Percentiles rank a stretch among this genome's conserved stretches.
Evolutionary conservation across 768 basidiomycete species (phyloP).

Genomic region (Polyporus arcularius): DNA sequence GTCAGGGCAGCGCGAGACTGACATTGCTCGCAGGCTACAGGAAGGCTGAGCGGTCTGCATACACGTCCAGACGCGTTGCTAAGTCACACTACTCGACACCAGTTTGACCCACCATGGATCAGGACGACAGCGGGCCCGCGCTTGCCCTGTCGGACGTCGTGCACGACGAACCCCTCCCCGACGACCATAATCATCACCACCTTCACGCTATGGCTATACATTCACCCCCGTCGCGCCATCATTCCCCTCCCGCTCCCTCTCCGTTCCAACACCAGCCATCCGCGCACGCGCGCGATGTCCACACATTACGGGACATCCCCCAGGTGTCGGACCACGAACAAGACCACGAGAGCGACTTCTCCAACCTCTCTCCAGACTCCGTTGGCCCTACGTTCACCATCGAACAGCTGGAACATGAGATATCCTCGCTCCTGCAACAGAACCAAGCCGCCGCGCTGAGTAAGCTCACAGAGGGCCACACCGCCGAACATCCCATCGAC

Average conservation of each 20-base stretch:
- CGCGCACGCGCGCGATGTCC: conserved; percentile 30
- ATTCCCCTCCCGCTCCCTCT: conserved; percentile 22
- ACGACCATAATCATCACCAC: conserved; percentile 44
- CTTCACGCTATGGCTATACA: conserved; percentile 12
- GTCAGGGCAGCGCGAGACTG: conserved; percentile 3
- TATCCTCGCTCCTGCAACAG: conserved; percentile 72
- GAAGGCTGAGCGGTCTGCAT: conserved; percentile 1
- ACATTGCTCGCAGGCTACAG: background rate
- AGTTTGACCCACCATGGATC: conserved; percentile 34
- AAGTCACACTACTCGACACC: background rate
- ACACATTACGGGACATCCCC: conserved; percentile 36
- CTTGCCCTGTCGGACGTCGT: conserved; percentile 84
- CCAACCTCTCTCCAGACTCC: conserved; percentile 24
- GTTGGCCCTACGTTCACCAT: conserved; percentile 44
- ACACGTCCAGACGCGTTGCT: conserved; percentile 7
- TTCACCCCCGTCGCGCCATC: conserved; percentile 14
- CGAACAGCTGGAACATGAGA: conserved; percentile 77
- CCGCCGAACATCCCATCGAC: conserved; percentile 59
- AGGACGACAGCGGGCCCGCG: conserved; percentile 58
- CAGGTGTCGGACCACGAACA: conserved; percentile 34
- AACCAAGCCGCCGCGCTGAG: conserved; percentile 54
- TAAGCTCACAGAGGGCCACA: conserved; percentile 23
- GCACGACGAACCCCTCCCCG: conserved; percentile 72
- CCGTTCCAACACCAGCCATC: conserved; percentile 20
- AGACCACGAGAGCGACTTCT: conserved; percentile 40